Conservation (phyloP, 257 asterid species). For the Datura wrightii region DNA sequence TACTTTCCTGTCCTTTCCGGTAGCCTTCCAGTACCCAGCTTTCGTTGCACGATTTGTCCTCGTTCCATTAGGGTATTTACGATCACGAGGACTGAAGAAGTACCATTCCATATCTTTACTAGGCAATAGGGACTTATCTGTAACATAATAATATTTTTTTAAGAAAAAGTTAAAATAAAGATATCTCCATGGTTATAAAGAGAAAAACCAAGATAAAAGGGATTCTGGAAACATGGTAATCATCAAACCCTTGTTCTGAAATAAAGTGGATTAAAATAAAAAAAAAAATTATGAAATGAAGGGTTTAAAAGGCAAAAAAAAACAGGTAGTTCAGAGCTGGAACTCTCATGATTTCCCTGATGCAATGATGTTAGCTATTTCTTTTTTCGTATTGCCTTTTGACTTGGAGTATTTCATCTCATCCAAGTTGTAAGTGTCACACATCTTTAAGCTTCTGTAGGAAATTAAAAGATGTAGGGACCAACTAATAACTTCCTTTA, state of each 20-base stretch:
- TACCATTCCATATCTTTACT: constrained; percentile 99
- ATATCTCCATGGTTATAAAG: background rate
- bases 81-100: constrained; percentile 93
- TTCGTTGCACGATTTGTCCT: constrained; percentile 95
- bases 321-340: background rate
- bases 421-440: constrained; percentile 36
- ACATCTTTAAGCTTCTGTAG: constrained; percentile 46
- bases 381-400: constrained; percentile 24
- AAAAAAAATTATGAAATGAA: background rate
- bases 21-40: constrained; percentile 99
- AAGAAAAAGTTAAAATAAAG: too few species aligned
- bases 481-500: constrained; percentile 44
- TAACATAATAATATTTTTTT: background rate
- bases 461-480: constrained; percentile 66
- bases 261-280: background rate
- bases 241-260: background rate
- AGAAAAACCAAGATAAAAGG: background rate
- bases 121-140: constrained; percentile 91
- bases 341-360: constrained; percentile 16
- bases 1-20: constrained; percentile 94
- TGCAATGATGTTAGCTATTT: constrained; percentile 46
- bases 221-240: background rate
- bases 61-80: constrained; percentile 95
- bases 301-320: background rate
- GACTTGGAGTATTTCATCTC: constrained; percentile 38